Evolutionary conservation across 2,329 filamentous ascomycete species (phyloP), one percentile per base, ranked within the genome.

Genomic region (Helicocarpus griseus): DNA sequence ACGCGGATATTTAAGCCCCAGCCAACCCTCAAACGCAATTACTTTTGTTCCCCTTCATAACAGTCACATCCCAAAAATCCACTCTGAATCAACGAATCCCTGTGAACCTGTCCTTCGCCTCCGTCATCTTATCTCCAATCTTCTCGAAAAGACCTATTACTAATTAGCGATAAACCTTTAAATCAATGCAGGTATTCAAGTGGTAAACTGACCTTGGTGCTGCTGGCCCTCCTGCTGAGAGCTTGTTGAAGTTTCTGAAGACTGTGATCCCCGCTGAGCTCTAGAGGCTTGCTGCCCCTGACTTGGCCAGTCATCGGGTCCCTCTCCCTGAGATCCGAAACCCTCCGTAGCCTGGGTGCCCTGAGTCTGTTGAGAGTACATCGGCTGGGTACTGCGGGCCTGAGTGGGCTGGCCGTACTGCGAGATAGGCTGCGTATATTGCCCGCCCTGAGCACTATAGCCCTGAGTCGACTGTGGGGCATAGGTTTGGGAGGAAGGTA

Each of bases 111-210:
- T 26, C 43, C 29, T 49, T 40, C 13, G 53, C 31, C 41, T 43
- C 43, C 5, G 52, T 43, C 28, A 50, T 48, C 43, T 50, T 56
- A 33, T 56, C 51, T 6, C 53, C 51, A 17, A 53, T 22, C 5
- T 33, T 49, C 21, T 36, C 7, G 41, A 31, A 17, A 53, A 46
- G 28, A 28, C 50, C 50, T 53, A 24, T 13, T 29, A 29, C 38
- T 21, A 33, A 24, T 38, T 3, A 43, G 48, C 28, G 48, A 21
- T 8, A 31, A n/a, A 14, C 7, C n/a, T n/a, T 19, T n/a, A 31
- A 43, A 13, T 7, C 39, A 4, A 14, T 17, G 31, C 28, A 24
- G 29, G 31, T 14, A n/a, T 26, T 29, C 35, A 21, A 45, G 35
- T 26, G n/a, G 40, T 40, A 33, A 39, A 35, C n/a, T 26, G 19